Evolutionary conservation across 225 moss, liverwort and hornwort species (phyloP), one percentile per base, ranked within the genome.

Genomic region (Pleurozium schreberi): DNA sequence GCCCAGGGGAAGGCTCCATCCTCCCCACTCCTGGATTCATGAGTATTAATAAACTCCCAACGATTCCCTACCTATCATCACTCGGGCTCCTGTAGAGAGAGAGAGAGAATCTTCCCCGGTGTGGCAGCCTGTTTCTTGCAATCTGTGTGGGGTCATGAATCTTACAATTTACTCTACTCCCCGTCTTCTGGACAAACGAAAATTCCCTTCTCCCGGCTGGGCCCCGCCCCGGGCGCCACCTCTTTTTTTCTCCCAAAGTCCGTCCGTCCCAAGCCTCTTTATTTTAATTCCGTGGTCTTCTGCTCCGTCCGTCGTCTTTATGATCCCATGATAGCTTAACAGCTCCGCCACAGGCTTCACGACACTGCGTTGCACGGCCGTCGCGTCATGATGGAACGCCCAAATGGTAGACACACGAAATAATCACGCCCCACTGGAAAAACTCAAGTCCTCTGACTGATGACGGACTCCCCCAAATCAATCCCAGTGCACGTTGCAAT

Each of bases 1-100:
- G 83, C 58, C 73, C 17, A 78, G 80, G 70, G n/a, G n/a, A n/a
- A 82, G 7, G 61, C 28, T 66, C 88, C 88, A 36, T 61, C 33
- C 65, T 42, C 45, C 80, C 40, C 57, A 57, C 63, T n/a, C n/a
- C 84, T 69, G 71, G 84, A 89, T 68, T 75, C 75, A 63, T 74
- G 65, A 49, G 12, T 84, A 89, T 78, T 87, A 89, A 64, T 91
- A 90, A 87, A 69, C 61, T 27, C 30, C 23, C 49, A 86, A 87
- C 40, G 87, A 91, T 91, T 89, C 91, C 66, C 81, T 10, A 43
- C 88, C 86, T 83, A 64, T 90, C 87, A 87, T 77, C 90, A 90
- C 90, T 53, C n/a, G n/a, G n/a, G n/a, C n/a, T n/a, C n/a, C n/a
- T n/a, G n/a, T n/a, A n/a, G n/a, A n/a, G n/a, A n/a, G n/a, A n/a